Base-by-base conservation (phyloP, 208 protist genomes). In the Acanthamoeba culbertsoni region DNA sequence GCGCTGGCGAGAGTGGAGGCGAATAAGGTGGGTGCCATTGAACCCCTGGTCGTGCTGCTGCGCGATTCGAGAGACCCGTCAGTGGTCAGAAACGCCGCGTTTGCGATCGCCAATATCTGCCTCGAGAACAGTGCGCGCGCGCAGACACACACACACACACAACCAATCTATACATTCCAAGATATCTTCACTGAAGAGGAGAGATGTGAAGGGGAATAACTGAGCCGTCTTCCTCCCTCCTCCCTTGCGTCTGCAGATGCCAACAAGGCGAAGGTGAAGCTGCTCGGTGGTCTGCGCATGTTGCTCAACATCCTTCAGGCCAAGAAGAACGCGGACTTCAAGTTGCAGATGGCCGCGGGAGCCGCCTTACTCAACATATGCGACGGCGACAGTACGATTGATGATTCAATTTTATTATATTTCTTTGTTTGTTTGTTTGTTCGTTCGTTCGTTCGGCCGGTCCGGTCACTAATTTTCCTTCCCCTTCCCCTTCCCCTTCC, bases 241-340 rank as follows among this genome's bases (percentile, higher is more conserved):
- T 59, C 51, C 14, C 23, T 59, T 68, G 16, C 12, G 28, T 68
- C 7, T 26, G 16, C 42, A 82, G 71, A 82, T 18, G 23, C 71
- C n/a, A 82, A 82, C 43, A 82, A 82, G 71, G 71, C 71, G 23
- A 82, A 82, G 71, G 71, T 82, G 40, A 82, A 82, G 71, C 45
- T 82, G 71, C 42, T 82, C n/a, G 71, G 71, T 7, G 71, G 37
- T 0, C 42, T 82, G 18, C 37, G n/a, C 42, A 82, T 82, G 37
- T 43, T 82, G 1, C 42, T 82, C 42, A 82, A 82, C 71, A 82
- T 82, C 71, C 37, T 82, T 0, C 71, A 82, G 42, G 16, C 71
- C 5, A 45, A 82, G n/a, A 46, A 53, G 20, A 35, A 48, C 16
- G 4, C 20, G 12, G 71, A 82, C 33, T 55, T 82, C 20, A 82